phyloP scores from a whole-genome alignment of 768 basidiomycete species.

The Xanthoconium stramineum region DNA sequence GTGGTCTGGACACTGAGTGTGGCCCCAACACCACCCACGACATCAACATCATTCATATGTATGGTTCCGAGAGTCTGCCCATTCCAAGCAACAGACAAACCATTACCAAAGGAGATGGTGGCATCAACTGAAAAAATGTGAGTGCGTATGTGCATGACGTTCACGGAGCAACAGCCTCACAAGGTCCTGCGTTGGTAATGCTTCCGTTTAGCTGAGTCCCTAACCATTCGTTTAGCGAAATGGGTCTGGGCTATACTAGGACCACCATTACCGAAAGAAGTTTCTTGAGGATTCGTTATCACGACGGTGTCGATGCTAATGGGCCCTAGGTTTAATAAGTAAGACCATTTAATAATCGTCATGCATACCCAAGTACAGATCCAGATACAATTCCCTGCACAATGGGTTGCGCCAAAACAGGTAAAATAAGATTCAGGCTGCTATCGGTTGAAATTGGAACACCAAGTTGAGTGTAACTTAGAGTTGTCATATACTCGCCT shows the following conservation, averaged over 20 bases:
- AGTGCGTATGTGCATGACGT: constrained; percentile 2
- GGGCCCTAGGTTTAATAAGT: background rate
- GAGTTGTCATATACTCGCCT: constrained; percentile 63
- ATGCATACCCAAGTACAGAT: constrained; percentile 50
- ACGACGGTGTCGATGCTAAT: constrained; percentile 55
- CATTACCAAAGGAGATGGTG: constrained; percentile 59
- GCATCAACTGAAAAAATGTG: constrained; percentile 52
- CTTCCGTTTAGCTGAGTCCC: constrained; percentile 54
- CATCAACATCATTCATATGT: constrained; percentile 54
- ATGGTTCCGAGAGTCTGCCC: constrained; percentile 57
- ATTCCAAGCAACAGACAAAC: constrained; percentile 59
- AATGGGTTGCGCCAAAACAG: constrained; percentile 68
- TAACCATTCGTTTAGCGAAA: constrained; percentile 21
- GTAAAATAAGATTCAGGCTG: constrained; percentile 61
- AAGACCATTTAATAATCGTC: background rate
- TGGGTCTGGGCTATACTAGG: background rate
- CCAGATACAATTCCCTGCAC: constrained; percentile 67
- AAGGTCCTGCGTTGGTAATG: constrained; percentile 70
- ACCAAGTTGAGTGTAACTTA: constrained; percentile 55
- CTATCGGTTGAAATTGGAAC: constrained; percentile 61
- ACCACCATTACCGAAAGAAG: constrained; percentile 48
- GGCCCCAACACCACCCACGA: constrained; percentile 64
- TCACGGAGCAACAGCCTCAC: constrained; percentile 36
- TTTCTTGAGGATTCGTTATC: constrained; percentile 55
- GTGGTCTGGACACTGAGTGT: constrained; percentile 49